Conservation (phyloP, 2,329 filamentous ascomycete species). For the Emmonsia crescens region DNA sequence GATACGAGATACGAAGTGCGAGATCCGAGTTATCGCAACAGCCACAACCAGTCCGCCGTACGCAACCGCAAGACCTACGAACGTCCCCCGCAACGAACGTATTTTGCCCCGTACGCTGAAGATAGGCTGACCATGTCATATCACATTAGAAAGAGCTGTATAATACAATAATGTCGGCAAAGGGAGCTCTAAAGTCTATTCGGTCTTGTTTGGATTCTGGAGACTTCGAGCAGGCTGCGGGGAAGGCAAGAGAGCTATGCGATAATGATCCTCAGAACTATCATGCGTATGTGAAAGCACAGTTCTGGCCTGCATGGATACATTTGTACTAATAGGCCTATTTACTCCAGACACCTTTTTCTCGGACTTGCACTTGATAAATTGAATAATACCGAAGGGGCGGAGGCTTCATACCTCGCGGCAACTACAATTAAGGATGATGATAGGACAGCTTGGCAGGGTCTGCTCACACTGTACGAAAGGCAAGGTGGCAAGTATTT, state of each 20-base stretch:
- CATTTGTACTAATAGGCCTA: conserved; percentile 5
- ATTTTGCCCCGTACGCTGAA: background rate
- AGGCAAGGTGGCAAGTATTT: conserved; percentile 60
- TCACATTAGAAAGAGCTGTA: background rate
- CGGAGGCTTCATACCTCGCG: conserved; percentile 63
- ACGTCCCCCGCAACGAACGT: background rate
- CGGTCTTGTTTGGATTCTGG: conserved; percentile 65
- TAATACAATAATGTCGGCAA: conserved; percentile 36
- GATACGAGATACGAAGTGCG: conserved; percentile 13
- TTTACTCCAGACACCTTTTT: conserved; percentile 57
- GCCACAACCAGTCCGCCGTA: background rate
- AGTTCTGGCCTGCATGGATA: background rate
- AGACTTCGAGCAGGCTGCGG: conserved; percentile 65
- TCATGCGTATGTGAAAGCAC: conserved; percentile 52
- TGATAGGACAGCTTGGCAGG: conserved; percentile 84
- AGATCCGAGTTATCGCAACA: conserved; percentile 7
- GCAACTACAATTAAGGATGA: conserved; percentile 61
- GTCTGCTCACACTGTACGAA: conserved; percentile 76
- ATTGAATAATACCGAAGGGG: conserved; percentile 56
- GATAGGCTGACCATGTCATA: background rate
- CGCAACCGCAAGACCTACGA: background rate
- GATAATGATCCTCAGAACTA: conserved; percentile 67
- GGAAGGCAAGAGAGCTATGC: conserved; percentile 58
- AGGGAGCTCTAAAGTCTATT: conserved; percentile 70
- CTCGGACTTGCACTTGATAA: conserved; percentile 77